Percentiles rank a stretch among this genome's conserved stretches.
Evolutionary conservation across 495 filamentous ascomycete genomes (phyloP).

Genomic region (Viridothelium virens): DNA sequence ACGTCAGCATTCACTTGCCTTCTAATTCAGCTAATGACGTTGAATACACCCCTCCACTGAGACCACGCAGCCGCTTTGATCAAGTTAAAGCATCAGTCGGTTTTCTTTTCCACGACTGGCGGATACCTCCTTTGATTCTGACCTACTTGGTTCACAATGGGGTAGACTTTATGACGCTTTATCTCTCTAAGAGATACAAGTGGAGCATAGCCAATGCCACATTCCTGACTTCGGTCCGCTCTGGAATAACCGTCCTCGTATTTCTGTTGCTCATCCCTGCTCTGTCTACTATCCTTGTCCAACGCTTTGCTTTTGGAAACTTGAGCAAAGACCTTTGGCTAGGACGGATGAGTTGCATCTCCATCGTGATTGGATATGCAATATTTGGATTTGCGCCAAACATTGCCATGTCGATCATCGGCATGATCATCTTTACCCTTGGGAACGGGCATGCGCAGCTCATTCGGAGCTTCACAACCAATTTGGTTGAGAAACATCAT

Average conservation of each 20-base stretch:
- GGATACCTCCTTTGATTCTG: conserved; percentile 41
- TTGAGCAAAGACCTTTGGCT: conserved; percentile 49
- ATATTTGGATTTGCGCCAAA: conserved; percentile 28
- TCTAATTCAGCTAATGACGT: background rate
- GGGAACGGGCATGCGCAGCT: conserved; percentile 17
- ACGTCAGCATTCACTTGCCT: too few relatives aligned
- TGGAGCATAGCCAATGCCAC: conserved; percentile 50
- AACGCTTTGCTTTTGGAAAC: conserved; percentile 31
- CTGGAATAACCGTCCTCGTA: conserved; percentile 44
- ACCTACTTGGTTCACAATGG: conserved; percentile 45
- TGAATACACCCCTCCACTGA: background rate
- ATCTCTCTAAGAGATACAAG: conserved; percentile 50
- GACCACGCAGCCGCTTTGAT: background rate
- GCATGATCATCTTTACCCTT: conserved; percentile 18
- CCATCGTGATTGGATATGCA: conserved; percentile 50
- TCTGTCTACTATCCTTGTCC: conserved; percentile 35
- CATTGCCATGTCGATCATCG: conserved; percentile 17
- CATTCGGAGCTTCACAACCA: conserved; percentile 45
- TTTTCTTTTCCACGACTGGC: conserved; percentile 42
- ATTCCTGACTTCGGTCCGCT: conserved; percentile 46
- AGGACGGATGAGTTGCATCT: conserved; percentile 41
- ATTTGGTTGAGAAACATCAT: conserved; percentile 45
- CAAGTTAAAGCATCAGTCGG: conserved; percentile 32
- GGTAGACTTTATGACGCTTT: conserved; percentile 42
- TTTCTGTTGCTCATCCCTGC: conserved; percentile 45